Evolutionary conservation across 768 basidiomycete species (phyloP), one percentile per base, ranked within the genome.

Genomic region (Lactifluus subvellereus): DNA sequence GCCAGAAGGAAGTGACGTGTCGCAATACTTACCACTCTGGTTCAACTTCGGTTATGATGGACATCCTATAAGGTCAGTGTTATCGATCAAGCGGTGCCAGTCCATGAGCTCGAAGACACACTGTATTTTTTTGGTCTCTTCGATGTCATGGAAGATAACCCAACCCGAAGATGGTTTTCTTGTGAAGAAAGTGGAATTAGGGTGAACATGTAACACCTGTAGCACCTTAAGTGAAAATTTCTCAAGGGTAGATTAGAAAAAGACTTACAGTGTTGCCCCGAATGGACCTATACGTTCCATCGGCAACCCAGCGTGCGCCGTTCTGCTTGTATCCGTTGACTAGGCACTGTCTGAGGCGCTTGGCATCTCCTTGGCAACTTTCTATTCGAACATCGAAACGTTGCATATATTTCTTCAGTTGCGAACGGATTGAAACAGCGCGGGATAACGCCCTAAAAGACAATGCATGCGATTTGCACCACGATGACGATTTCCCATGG

Each of bases 111-210:
- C 42, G 32, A 48, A 37, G 22, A 72, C 89, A 69, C 68, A 91
- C 91, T 91, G 95, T 47, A 86, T 87, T 71, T 94, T 97, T 67
- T 93, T 95, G 0, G 97, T 98, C 74, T 98, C 96, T 69, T 98
- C 88, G 77, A 97, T 86, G 72, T 98, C 94, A 69, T 98, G 94
- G 70, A 88, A 98, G 9, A 99, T 79, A 4, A 99, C 91, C 92
- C 94, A 98, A 7, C 91, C 91, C 1, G 89, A 88, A 27, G 86
- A 82, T 9, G 97, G 91, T 70, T 91, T 94, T 48, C 97, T 78
- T 0, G 93, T 97, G 71, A 98, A 98, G 56, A 98, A 76, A 7
- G 97, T 93, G 1, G 95, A 97, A 7, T 87, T 92, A 1, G 97
- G 96, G 73, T 98, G 96, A 4, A 93, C 88, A 75, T 94, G 85